Evolutionary conservation across 2,329 filamentous ascomycete species (phyloP), one percentile per base, ranked within the genome.

Genomic region (Pyricularia grisea): DNA sequence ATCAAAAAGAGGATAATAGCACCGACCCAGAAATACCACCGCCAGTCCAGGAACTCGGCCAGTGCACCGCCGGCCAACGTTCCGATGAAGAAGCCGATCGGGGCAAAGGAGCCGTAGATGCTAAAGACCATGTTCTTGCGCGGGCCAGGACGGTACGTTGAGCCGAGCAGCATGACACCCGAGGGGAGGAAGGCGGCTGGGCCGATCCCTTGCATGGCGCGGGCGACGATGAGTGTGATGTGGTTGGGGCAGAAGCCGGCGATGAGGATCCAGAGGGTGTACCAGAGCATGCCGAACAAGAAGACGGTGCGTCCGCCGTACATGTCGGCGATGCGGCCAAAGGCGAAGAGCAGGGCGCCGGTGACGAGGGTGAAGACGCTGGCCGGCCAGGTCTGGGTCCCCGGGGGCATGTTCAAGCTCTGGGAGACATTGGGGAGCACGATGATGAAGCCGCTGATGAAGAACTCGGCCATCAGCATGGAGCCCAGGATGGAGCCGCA

Each of bases 381-480:
- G 77, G 78, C 88, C 75, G 77, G 90, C 66, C 66, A 67, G 36
- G 66, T 67, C 66, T 67, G 66, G 9, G 66, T 31, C 12, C 66
- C 66, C 2, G 66, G 66, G 2, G 66, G 66, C 66, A 67, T 67
- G 14, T 30, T 23, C 17, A 67, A n/a, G 36, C 25, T 28, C 66
- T 58, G 36, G 42, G 66, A 58, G 25, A 95, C 77, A 0, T 86
- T 87, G 0, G 92, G 92, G 0, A 94, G 78, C 30, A 94, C 85
- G 72, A 90, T 90, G 70, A 85, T 86, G 76, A 94, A 95, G 36
- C 92, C 92, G 65, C 89, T 91, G 67, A 94, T 85, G 75, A 90
- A 91, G 78, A 90, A 94, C 79, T 94, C 84, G 64, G 85, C 82
- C 73, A 90, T 82, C 71, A 90, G 84, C 79, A 90, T 88, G 65